Base-by-base conservation (phyloP, 495 filamentous ascomycete species). In the Opeltia flavorubescens region DNA sequence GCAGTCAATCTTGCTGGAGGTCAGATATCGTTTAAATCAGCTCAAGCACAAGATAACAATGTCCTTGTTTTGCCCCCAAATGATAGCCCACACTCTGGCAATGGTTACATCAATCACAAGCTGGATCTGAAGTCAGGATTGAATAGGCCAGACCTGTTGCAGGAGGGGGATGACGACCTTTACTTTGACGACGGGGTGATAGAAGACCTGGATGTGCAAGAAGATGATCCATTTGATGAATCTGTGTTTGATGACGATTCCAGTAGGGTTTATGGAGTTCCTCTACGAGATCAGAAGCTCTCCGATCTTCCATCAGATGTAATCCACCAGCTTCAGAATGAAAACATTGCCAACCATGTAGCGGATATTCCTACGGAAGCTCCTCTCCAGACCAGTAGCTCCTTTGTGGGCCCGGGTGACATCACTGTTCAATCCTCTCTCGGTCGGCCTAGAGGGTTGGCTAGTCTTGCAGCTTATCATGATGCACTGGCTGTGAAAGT, bases 101-200 rank as follows among this genome's bases (percentile, higher is more conserved):
- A n/a, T n/a, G n/a, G n/a, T n/a, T n/a, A n/a, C n/a, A n/a, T n/a
- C n/a, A n/a, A n/a, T n/a, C n/a, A 23, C 35, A 56, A 33, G 24
- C 13, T 2, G 29, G 25, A 12, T 26, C 42, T 35, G 29, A 43
- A n/a, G 45, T 46, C n/a, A 33, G 38, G 38, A 46, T n/a, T n/a
- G n/a, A n/a, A n/a, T n/a, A n/a, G n/a, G n/a, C 23, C 43, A 57
- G 31, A 49, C 46, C 29, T 48, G 23, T 52, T 60, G 3, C 61
- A 58, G 28, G 5, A 63, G 15, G 67, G 76, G 25, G 75, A 79
- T 26, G 84, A 89, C 53, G 85, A 89, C 48, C 61, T 91, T 34
- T 91, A 91, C 55, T 91, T 84, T 50, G 80, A 89, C 47, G 83
- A 87, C 52, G 86, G 84, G 2, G 66, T 86, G 36, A 81, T 84